Evolutionary conservation across 352 stramenopile genomes (phyloP), one percentile per base, ranked within the genome.

Genomic region (Phytophthora crassamura): DNA sequence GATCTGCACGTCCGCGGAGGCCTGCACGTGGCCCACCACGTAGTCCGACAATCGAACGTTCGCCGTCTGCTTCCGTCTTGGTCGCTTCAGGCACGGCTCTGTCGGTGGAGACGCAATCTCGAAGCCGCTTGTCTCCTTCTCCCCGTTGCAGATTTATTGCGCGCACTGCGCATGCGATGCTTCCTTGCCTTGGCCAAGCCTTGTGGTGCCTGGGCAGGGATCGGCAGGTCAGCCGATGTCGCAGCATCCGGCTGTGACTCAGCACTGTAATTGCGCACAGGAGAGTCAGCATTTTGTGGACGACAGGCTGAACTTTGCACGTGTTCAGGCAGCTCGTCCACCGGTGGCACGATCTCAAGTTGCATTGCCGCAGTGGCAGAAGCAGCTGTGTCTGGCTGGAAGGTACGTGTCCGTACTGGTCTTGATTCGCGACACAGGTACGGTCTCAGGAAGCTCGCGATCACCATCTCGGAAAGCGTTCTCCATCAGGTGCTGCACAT

Each of bases 341-440:
- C 40, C 14, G 51, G 11, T 20, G 4, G 42, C 20, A 28, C 22
- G 22, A 28, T 2, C 22, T 60, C 11, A 22, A 60, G 34, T 4
- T 20, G 28, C 16, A 45, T 60, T 15, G 20, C 49, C 22, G 20
- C 14, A 14, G 28, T 42, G 22, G 22, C 22, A 28, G 22, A 4
- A 4, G 22, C 22, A 11, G 39, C 22, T 7, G 16, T 8, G n/a
- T 42, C 41, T 33, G 3, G 7, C 43, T 10, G 43, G 54, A 4
- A 55, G 25, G 16, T 63, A 55, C n/a, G 55, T 55, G 10, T 55
- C 32, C 43, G 55, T 49, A n/a, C 42, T 55, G 2, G 40, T 53
- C 41, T 41, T 43, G 15, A 61, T 61, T 5, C 55, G 16, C n/a
- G 22, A 35, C 0, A 45, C 55, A 16, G 55, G 42, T 14, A 63